Evolutionary conservation across 257 asterid genomes (phyloP), one percentile per base, ranked within the genome.

Genomic region (Petrea volubilis): DNA sequence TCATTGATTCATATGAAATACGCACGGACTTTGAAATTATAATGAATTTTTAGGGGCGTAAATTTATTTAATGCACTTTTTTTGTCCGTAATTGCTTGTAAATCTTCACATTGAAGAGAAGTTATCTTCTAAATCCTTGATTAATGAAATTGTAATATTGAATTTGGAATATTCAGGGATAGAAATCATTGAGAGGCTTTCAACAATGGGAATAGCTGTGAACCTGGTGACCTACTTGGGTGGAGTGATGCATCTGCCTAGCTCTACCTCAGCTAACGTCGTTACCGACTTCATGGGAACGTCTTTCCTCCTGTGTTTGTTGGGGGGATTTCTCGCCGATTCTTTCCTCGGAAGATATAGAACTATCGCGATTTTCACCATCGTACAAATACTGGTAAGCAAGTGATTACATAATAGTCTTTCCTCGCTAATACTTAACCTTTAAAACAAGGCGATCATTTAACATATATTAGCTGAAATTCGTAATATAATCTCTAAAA

Each of bases 201-300:
- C 96, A 27, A 89, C 96, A 3, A 83, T 89, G 90, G 93, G 93
- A 55, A 89, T 89, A 73, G 96, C 96, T 21, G 96, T 89, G 67
- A 89, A 89, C 77, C 81, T 89, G 46, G 94, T 89, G 68, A 89
- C 94, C 0, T 89, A 89, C 74, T 65, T 89, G 70, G 88, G 86
- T 33, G 94, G 90, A 34, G 84, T 70, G 1, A 89, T 89, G 96
- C 96, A 89, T 74, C 81, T 89, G 6, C 87, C 90, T 0, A 89
- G 94, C 69, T 82, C 94, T 1, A 60, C 82, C 49, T 85, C 97
- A 0, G 98, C 95, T 34, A 92, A 92, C 78, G 80, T 87, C 9
- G 98, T 93, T 7, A 89, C 98, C 27, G 97, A 93, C 70, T 93
- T 88, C 62, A 81, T 93, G 96, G 98, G 97, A 60, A 93, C 97